Conservation (phyloP, 257 asterid genomes). For the Salvia miltiorrhiza region DNA sequence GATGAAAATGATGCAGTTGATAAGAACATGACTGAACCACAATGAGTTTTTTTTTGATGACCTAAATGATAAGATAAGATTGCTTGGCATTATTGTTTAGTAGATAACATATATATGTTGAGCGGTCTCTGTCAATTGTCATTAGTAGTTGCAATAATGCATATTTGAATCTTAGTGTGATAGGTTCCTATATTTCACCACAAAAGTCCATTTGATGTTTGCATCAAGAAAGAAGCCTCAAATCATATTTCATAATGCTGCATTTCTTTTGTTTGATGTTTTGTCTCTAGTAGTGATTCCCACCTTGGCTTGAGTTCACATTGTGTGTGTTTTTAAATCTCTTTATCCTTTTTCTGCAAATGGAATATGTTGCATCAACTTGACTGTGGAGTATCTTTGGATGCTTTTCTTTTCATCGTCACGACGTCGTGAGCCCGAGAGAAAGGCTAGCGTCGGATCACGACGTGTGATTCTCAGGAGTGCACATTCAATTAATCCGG, state of each 20-base stretch:
- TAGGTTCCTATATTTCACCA: conserved; percentile 29
- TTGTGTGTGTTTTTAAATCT: conserved; percentile 4
- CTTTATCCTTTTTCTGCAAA: conserved; percentile 10
- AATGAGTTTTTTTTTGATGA: not conserved
- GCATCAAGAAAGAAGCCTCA: conserved; percentile 19
- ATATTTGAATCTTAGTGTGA: conserved; percentile 27
- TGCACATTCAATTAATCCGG: too few species aligned
- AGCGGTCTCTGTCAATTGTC: conserved; percentile 36
- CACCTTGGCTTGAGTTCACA: conserved; percentile 18
- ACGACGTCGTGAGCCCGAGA: not conserved
- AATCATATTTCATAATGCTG: not conserved
- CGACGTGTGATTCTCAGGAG: not conserved
- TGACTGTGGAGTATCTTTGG: not conserved
- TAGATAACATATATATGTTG: conserved; percentile 16
- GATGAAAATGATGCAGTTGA: not conserved
- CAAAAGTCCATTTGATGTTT: conserved; percentile 31
- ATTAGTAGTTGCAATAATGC: conserved; percentile 37
- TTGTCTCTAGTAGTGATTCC: conserved; percentile 25
- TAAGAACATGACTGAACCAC: not conserved
- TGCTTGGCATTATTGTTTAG: conserved; percentile 12
- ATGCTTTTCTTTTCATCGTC: conserved; percentile 6
- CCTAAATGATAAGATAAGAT: conserved; percentile 12
- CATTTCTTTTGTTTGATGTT: conserved; percentile 2
- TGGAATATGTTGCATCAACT: conserved; percentile 32
- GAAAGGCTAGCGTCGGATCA: not conserved